phyloP scores from a whole-genome alignment of 23 red algal species.

The Gracilariopsis chorda region DNA sequence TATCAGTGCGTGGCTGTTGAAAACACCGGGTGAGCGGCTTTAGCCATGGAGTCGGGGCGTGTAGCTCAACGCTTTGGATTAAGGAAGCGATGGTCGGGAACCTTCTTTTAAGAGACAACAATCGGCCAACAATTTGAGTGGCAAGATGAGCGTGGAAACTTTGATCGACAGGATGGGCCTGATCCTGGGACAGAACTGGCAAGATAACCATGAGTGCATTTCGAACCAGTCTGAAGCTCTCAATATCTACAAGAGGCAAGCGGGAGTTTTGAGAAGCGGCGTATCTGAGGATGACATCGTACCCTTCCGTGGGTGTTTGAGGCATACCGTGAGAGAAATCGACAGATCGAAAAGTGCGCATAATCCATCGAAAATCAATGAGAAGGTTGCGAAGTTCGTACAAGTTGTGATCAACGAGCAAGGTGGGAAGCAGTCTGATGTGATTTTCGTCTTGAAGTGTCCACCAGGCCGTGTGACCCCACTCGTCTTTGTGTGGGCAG shows the following conservation, averaged over 20 bases:
- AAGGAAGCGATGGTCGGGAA: conserved; percentile 25
- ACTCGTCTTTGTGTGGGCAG: conserved; percentile 26
- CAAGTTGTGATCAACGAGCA: background rate
- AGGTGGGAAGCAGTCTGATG: background rate
- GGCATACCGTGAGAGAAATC: conserved; percentile 45
- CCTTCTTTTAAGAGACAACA: conserved; percentile 26
- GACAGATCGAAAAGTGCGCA: conserved; percentile 40
- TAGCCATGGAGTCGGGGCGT: conserved; percentile 42
- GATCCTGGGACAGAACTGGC: conserved; percentile 17
- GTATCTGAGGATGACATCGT: conserved; percentile 18
- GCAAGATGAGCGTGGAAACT: conserved; percentile 40
- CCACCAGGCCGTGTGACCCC: conserved; percentile 53
- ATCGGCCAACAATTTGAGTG: conserved; percentile 44
- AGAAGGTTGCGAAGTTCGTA: conserved; percentile 31
- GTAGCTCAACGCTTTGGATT: conserved; percentile 39
- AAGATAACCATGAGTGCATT: conserved; percentile 55
- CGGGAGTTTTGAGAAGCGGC: background rate
- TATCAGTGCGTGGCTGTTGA: conserved; percentile 38
- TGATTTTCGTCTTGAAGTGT: background rate
- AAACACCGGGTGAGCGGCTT: conserved; percentile 45
- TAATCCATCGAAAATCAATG: conserved; percentile 56
- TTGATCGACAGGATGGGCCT: background rate
- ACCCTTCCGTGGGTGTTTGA: conserved; percentile 24
- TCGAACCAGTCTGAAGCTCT: conserved; percentile 35
- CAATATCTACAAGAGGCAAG: conserved; percentile 3